phyloP scores from a whole-genome alignment of 1,139 yeast genomes.

The Scheffersomyces lignicola region DNA sequence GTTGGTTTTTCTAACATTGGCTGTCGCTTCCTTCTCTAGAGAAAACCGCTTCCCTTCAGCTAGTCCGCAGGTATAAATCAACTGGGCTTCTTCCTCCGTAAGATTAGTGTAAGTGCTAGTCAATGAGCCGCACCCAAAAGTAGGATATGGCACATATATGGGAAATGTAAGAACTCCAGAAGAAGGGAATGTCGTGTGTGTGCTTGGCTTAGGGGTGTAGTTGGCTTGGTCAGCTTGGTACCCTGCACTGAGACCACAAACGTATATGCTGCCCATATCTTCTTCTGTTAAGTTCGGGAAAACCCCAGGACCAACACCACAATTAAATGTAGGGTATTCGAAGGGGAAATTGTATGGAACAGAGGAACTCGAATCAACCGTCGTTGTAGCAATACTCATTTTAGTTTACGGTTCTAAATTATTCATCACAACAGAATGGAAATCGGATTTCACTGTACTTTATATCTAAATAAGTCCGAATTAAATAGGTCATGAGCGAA shows the following conservation, averaged over 20 bases:
- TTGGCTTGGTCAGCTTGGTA: neutral
- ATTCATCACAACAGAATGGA: too few relatives aligned
- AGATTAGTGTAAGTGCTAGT: neutral
- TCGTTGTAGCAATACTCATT: too few relatives aligned
- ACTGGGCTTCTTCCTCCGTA: neutral
- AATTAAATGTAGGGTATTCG: conserved; percentile 1
- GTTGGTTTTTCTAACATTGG: neutral
- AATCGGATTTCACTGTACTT: too few relatives aligned
- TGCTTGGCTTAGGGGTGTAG: neutral
- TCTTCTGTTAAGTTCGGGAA: neutral
- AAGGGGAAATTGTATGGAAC: too few relatives aligned
- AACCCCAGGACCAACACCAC: neutral
- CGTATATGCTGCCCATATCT: neutral
- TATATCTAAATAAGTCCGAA: too few relatives aligned
- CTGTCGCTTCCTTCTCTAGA: neutral
- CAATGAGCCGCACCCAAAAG: neutral
- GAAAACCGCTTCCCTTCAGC: neutral
- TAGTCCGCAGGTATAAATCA: neutral
- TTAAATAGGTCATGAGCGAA: too few relatives aligned
- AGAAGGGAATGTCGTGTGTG: neutral
- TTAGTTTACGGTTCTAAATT: too few relatives aligned
- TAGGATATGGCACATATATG: neutral
- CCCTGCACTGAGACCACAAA: conserved; percentile 1
- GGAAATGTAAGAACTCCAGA: neutral
- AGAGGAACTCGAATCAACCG: too few relatives aligned